These are phyloP conservation scores for Dothistroma pini DNA, from an alignment of 2,329 filamentous ascomycete species.

Conservation along the genomic window DNA sequence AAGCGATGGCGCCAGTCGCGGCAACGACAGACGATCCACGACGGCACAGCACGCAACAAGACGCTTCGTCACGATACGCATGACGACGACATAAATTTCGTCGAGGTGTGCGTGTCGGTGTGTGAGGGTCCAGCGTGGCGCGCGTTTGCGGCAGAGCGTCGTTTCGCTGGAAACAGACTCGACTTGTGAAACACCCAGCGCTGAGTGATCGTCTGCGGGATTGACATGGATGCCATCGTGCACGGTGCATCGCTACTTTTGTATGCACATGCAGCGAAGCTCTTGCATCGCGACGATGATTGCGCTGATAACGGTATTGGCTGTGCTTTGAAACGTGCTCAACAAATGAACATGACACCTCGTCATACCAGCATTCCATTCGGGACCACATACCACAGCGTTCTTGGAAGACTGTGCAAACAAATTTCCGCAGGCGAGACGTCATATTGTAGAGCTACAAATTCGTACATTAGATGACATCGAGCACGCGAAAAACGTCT, in stretches of 20 bases:
- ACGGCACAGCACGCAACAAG: too few species aligned
- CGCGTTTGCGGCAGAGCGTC: not conserved
- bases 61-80: too few species aligned
- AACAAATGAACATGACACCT: not conserved
- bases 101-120: not conserved
- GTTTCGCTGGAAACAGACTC: not conserved
- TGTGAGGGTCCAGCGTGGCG: not conserved
- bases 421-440: not conserved
- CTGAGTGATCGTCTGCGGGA: not conserved
- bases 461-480: not conserved
- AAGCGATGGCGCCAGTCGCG: too few species aligned
- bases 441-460: not conserved
- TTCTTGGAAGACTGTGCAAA: not conserved
- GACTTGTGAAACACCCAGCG: not conserved
- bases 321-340: not conserved
- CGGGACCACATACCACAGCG: not conserved
- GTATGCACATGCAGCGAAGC: not conserved
- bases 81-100: not conserved
- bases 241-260: not conserved
- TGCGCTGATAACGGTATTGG: not conserved
- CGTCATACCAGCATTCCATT: not conserved
- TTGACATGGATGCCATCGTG: not conserved
- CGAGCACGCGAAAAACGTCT: too few species aligned
- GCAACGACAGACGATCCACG: too few species aligned
- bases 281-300: not conserved